Percentiles rank a stretch among this genome's conserved stretches.
These are phyloP conservation scores for Penicillium digitatum DNA, from an alignment of 2,329 filamentous ascomycete genomes.

Conservation along the genomic window DNA sequence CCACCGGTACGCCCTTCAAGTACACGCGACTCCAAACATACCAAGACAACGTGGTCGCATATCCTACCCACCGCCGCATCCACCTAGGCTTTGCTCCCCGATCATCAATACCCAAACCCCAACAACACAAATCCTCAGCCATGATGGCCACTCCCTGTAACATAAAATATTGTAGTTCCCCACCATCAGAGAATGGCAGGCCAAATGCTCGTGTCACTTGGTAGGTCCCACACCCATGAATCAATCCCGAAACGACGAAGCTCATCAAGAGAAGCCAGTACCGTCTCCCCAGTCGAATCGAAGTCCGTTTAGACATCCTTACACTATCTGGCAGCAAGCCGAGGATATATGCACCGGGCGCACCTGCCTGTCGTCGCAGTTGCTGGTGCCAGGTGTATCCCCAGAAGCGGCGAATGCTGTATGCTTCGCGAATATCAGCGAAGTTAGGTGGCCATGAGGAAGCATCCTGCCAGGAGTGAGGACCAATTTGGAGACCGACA, in stretches of 20 bases:
- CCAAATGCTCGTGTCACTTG: neutral
- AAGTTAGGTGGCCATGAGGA: neutral
- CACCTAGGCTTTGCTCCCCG: neutral
- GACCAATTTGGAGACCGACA: neutral
- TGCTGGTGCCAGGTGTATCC: neutral
- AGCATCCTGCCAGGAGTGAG: neutral
- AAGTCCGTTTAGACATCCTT: neutral
- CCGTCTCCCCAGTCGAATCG: neutral
- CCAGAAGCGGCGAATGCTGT: conserved; percentile 6
- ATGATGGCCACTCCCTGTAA: neutral
- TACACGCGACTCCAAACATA: neutral
- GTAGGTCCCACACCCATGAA: neutral
- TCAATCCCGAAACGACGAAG: neutral
- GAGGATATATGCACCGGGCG: neutral
- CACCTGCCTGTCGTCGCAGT: neutral
- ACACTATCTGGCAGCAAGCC: neutral
- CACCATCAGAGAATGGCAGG: neutral
- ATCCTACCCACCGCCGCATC: neutral
- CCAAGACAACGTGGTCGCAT: neutral
- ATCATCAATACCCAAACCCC: neutral
- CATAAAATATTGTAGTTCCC: neutral
- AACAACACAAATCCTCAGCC: neutral
- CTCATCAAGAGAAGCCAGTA: neutral
- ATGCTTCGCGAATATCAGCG: neutral
- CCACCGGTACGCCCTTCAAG: neutral